Evolutionary conservation across 2,329 filamentous ascomycete species (phyloP).

Genomic region (Nakataea oryzae): DNA sequence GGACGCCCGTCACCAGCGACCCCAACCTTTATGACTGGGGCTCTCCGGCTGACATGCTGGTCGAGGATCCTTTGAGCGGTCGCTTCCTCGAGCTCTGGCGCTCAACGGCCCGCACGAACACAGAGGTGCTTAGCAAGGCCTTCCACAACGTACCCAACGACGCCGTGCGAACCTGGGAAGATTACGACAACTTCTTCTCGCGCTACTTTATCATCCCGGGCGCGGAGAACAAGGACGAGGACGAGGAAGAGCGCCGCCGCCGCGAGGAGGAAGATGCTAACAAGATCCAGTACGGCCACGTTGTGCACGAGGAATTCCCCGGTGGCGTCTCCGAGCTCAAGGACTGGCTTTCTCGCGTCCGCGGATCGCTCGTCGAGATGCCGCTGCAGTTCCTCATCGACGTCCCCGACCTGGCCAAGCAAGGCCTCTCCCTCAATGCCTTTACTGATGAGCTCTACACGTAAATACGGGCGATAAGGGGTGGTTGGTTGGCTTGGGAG

Average conservation of each 20-base stretch:
- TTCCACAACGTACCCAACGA: slow-evolving; percentile 74
- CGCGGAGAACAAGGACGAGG: slow-evolving; percentile 26
- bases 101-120: slow-evolving; percentile 63
- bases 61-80: slow-evolving; percentile 62
- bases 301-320: slow-evolving; percentile 68
- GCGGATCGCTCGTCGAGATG: slow-evolving; percentile 78
- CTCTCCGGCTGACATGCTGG: slow-evolving; percentile 54
- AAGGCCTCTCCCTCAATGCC: slow-evolving; percentile 62
- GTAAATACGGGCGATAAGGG: slow-evolving; percentile 16
- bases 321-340: slow-evolving; percentile 62
- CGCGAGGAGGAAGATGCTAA: slow-evolving; percentile 36
- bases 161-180: slow-evolving; percentile 56
- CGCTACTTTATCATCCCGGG: slow-evolving; percentile 52
- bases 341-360: slow-evolving; percentile 53
- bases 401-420: slow-evolving; percentile 73
- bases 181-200: slow-evolving; percentile 64
- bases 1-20: slow-evolving; percentile 59
- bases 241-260: slow-evolving; percentile 23
- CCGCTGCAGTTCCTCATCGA: slow-evolving; percentile 77
- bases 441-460: slow-evolving; percentile 68
- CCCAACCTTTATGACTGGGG: slow-evolving; percentile 66
- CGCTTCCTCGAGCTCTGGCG: slow-evolving; percentile 66
- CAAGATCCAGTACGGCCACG: slow-evolving; percentile 75
- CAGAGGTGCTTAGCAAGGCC: slow-evolving; percentile 66
- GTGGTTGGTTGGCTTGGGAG: too few species aligned